Base-by-base conservation (phyloP, 176 grass and related monocot genomes). In the Lolium perenne region DNA sequence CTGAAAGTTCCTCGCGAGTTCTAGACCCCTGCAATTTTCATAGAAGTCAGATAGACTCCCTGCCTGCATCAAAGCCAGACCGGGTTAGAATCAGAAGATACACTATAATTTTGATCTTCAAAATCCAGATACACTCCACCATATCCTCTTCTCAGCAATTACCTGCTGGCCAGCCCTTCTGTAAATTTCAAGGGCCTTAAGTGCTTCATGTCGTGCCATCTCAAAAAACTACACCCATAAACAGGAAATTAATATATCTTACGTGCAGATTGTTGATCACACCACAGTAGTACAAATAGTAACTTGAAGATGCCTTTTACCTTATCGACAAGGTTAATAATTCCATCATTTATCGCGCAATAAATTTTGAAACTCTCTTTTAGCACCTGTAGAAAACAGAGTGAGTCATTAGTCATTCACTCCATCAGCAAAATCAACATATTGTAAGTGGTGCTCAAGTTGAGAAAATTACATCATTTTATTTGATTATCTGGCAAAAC, bases 361-460 rank as follows among this genome's bases (percentile, higher is more conserved):
- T 99, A 99, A 80, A 99, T 99, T 90, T 99, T 97, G 82, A 99
- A 99, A 83, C 97, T 99, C 87, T 99, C 97, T 88, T 99, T 99
- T 85, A 97, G 80, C 63, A 99, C 97, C 94, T 99, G 89, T 53
- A 16, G 43, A 81, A 78, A 62, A 71, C 55, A 69, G 47, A 67
- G 50, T n/a, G 16, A 51, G n/a, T 61, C 38, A 20, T 75, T 77
- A 50, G 35, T 62, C 82, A 38, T 47, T 71, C 38, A 32, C 67
- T 16, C 64, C 21, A 69, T 69, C 21, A 59, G 61, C 51, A 21
- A 81, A 77, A 68, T 85, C n/a, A 87, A 61, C 58, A 76, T 62
- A 46, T 38, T 17, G 51, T 49, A 29, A 78, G 41, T 84, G 23
- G 48, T 41, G 22, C 15, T 45, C 50, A 69, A 9, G 76, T n/a